phyloP scores from a whole-genome alignment of 148 eudicot genomes.

The Pharnaceum exiguum region DNA sequence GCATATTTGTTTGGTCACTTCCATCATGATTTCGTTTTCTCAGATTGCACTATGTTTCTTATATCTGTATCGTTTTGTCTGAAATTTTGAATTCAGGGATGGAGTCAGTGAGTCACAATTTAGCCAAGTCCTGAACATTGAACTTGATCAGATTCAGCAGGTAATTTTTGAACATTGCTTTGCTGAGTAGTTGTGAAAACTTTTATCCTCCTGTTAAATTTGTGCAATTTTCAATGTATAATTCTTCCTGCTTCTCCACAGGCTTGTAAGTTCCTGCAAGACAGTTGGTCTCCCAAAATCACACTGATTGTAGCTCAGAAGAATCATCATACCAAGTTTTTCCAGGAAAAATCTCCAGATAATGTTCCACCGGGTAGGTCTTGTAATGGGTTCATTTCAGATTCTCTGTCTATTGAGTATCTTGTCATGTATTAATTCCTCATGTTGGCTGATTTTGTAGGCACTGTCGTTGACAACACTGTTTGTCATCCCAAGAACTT shows the following conservation, averaged over 20 bases:
- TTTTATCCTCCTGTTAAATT: not conserved
- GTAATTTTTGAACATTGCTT: conserved; percentile 12
- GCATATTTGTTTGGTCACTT: too few relatives aligned
- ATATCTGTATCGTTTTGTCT: too few relatives aligned
- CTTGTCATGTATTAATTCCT: not conserved
- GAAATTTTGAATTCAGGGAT: conserved; percentile 38
- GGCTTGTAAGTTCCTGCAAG: conserved; percentile 35
- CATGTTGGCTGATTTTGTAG: conserved; percentile 11
- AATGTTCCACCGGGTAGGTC: conserved; percentile 38
- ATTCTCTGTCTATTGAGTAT: not conserved
- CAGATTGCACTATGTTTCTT: too few relatives aligned
- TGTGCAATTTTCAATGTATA: not conserved
- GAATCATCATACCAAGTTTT: conserved; percentile 44
- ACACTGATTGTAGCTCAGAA: conserved; percentile 36
- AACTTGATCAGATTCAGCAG: conserved; percentile 35
- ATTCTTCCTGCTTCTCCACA: not conserved
- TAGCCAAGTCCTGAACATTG: conserved; percentile 39
- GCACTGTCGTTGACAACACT: conserved; percentile 32
- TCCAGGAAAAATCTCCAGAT: conserved; percentile 22
- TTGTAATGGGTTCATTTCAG: not conserved
- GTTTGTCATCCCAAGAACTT: conserved; percentile 33
- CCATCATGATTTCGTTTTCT: too few relatives aligned
- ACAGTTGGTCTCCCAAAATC: conserved; percentile 31
- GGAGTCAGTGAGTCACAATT: conserved; percentile 50
- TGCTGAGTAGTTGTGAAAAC: not conserved